Evolutionary conservation across 2,329 filamentous ascomycete genomes (phyloP), one percentile per base, ranked within the genome.

Genomic region (Rutstroemia sp.): DNA sequence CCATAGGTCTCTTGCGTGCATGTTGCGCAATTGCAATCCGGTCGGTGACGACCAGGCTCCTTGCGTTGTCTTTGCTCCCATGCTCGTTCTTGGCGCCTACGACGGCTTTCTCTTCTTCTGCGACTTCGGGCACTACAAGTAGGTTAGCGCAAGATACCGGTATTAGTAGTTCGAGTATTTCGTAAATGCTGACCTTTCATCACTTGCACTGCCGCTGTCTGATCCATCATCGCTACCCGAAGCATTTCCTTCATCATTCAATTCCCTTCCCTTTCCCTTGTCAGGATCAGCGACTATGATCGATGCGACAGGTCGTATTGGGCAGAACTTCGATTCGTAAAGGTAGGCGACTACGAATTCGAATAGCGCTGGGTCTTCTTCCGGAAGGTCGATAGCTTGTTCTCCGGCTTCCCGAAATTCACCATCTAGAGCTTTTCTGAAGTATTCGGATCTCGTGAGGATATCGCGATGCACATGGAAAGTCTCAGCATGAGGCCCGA

Each of bases 261-360:
- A 65, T 8, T 71, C 71, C 57, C 75, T 77, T n/a, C 75, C 74
- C 62, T 77, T 77, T 16, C 75, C 73, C 25, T 66, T 66, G 19
- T 73, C 70, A 19, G 66, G 58, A 46, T 63, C 61, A 2, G 51
- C 56, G 38, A 63, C 57, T 59, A 49, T 34, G 45, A 23, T 45
- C 23, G 71, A 70, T 3, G 75, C 70, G 37, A 71, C 67, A n/a
- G 76, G 67, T 59, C 68, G 73, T 56, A 77, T 75, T 38, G 77
- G 77, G 3, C 72, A 68, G 60, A 74, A 79, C 54, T 67, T 72
- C 19, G 71, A 72, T 60, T 79, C 76, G 60, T 79, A 79, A 12
- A 79, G 66, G 51, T 73, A 79, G n/a, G 76, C 75, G 38, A 80
- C 68, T 44, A 80, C 65, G 59, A 79, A 78, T 57, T 77, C 75